Evolutionary conservation across 176 grass and related monocot species (phyloP).

Genomic region (Luzula sylvatica): DNA sequence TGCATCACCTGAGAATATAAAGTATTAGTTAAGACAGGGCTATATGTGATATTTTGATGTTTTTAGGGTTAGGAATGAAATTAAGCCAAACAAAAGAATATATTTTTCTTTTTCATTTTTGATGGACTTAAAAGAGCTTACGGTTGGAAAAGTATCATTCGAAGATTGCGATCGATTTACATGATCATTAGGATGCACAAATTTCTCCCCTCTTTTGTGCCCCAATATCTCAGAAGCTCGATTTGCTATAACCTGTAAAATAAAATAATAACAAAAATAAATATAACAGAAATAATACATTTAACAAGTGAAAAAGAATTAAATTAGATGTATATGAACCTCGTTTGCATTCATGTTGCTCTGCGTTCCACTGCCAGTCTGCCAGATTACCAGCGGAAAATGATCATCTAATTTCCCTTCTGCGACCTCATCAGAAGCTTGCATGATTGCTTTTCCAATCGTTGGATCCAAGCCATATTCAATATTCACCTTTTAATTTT

Average conservation of each 20-base stretch:
- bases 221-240: conserved; percentile 95
- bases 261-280: conserved; percentile 15
- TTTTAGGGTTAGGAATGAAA: neutral
- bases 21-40: conserved; percentile 18
- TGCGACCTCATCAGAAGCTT: conserved; percentile 81
- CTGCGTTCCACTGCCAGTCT: conserved; percentile 97
- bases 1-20: conserved; percentile 86
- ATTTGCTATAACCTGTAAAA: conserved; percentile 85
- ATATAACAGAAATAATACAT: conserved; percentile 1
- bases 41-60: too few species aligned
- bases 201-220: conserved; percentile 75
- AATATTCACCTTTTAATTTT: conserved; percentile 70
- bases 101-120: neutral
- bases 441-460: conserved; percentile 78
- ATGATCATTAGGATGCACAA: conserved; percentile 98
- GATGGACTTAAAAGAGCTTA: conserved; percentile 37
- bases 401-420: conserved; percentile 84
- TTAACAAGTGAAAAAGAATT: neutral
- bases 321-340: conserved; percentile 32
- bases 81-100: conserved; percentile 6
- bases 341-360: conserved; percentile 99
- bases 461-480: conserved; percentile 83
- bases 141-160: conserved; percentile 98
- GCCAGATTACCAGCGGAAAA: conserved; percentile 98
- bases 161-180: conserved; percentile 97